Evolutionary conservation across 2,329 filamentous ascomycete genomes (phyloP), one percentile per base, ranked within the genome.

Genomic region (Pseudocercospora vitis): DNA sequence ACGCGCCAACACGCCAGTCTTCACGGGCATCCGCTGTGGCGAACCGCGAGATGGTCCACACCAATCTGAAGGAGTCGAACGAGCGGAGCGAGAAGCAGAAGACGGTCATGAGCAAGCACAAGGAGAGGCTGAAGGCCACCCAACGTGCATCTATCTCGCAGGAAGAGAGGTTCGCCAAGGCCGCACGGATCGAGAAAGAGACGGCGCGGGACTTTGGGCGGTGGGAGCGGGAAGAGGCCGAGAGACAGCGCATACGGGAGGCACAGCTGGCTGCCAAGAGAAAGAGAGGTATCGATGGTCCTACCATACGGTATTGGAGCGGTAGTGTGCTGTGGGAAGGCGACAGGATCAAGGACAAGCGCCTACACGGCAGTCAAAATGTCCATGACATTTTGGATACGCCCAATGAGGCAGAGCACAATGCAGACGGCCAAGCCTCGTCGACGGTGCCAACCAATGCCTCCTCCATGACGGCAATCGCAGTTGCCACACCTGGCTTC

Each of bases 181-280:
- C 65, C 24, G 60, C 57, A 37, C 76, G 85, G 48, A 86, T 95
- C 5, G 94, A 97, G 72, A 87, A 87, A 71, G 80, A 86, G 64
- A 99, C 71, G 82, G 87, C 63, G n/a, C 62, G 95, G 89, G 78
- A 97, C 87, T 71, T 75, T 96, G 66, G 96, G 67, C 81, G 89
- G 52, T 97, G 92, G 91, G 91, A 97, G 71, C 87, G 90, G 70
- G 89, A 90, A 5, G 94, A 99, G 74, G 91, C 90, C 73, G 85
- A 87, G 69, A 84, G 92, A 54, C 88, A 91, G 61, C 89, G 92
- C 64, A 88, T 95, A 67, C 82, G 92, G 57, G 82, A 84, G 59
- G 87, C 85, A 33, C 92, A 88, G 73, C 78, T 97, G 44, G 91
- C 92, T 32, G 94, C 92, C 11, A 77, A 97, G 63, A 88, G 95